Conservation (phyloP, 768 basidiomycete species). For the Amyloporia xantha region DNA sequence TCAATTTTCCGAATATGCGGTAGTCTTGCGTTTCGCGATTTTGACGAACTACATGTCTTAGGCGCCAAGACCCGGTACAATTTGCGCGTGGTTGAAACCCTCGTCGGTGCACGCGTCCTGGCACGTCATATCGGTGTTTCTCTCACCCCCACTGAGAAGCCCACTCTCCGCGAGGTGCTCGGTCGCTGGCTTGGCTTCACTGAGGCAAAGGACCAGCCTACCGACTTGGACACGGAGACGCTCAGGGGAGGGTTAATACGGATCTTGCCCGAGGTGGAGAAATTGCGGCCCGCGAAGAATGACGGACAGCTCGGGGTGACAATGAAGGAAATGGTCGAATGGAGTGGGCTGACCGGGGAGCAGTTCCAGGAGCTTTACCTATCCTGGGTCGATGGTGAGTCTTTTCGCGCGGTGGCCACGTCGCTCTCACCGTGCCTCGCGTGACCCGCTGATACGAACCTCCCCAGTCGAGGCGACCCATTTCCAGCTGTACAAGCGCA, state of each 20-base stretch:
- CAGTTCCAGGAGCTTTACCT: conserved; percentile 65
- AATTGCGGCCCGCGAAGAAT: conserved; percentile 42
- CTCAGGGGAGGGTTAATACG: conserved; percentile 43
- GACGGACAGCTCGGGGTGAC: conserved; percentile 53
- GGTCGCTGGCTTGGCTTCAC: conserved; percentile 36
- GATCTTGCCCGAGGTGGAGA: conserved; percentile 42
- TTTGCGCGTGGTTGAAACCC: conserved; percentile 86
- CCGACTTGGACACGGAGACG: conserved; percentile 37
- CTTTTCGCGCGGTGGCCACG: neutral
- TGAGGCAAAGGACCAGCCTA: conserved; percentile 28
- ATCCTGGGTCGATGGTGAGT: conserved; percentile 69
- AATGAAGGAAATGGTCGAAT: conserved; percentile 65
- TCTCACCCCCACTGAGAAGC: conserved; percentile 37
- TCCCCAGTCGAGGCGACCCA: conserved; percentile 64
- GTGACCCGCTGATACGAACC: neutral
- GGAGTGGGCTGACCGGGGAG: conserved; percentile 48
- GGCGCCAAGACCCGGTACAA: conserved; percentile 79
- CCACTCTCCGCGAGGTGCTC: conserved; percentile 64
- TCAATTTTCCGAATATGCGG: too few relatives aligned
- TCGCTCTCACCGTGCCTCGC: neutral
- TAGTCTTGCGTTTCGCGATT: neutral
- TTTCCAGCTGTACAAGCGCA: conserved; percentile 80
- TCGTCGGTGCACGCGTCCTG: conserved; percentile 71
- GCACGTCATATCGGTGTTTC: conserved; percentile 48
- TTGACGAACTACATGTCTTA: conserved; percentile 15